Conservation (phyloP, 768 basidiomycete genomes). For the Termitomyces sp. region DNA sequence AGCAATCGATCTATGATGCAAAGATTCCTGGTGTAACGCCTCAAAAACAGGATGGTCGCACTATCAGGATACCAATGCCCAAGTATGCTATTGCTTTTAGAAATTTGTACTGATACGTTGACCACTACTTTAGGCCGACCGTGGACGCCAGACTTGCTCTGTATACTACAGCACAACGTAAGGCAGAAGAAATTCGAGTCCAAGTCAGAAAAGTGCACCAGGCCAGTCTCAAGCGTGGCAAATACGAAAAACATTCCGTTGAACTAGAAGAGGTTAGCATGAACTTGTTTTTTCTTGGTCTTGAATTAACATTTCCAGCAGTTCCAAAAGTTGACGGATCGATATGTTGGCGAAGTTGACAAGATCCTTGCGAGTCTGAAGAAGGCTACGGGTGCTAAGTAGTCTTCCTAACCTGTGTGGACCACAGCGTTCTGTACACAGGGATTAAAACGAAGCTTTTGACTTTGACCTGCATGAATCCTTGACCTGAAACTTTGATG, state of each 20-base stretch:
- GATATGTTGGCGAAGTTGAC: conserved; percentile 41
- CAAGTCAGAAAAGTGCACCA: conserved; percentile 72
- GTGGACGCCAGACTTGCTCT: conserved; percentile 62
- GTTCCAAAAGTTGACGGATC: conserved; percentile 74
- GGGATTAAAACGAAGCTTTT: background rate
- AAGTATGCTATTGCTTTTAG: conserved; percentile 40
- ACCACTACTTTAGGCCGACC: conserved; percentile 50
- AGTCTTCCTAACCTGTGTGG: background rate
- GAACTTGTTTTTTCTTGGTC: background rate
- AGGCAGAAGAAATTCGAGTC: conserved; percentile 70
- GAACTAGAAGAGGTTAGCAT: conserved; percentile 63
- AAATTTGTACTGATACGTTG: background rate
- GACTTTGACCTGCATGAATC: background rate
- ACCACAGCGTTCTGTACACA: background rate
- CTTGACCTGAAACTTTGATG: background rate
- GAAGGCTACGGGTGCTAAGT: conserved; percentile 35
- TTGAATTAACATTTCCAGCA: conserved; percentile 18
- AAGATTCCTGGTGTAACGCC: conserved; percentile 69
- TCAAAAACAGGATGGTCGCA: conserved; percentile 63
- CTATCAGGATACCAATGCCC: conserved; percentile 75
- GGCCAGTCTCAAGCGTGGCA: conserved; percentile 60
- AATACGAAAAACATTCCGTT: conserved; percentile 60
- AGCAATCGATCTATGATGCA: conserved; percentile 70
- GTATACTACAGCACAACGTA: conserved; percentile 47
- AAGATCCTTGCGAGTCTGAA: conserved; percentile 50